Base-by-base conservation (phyloP, 2,329 filamentous ascomycete species). In the Pseudogymnoascus sp. region DNA sequence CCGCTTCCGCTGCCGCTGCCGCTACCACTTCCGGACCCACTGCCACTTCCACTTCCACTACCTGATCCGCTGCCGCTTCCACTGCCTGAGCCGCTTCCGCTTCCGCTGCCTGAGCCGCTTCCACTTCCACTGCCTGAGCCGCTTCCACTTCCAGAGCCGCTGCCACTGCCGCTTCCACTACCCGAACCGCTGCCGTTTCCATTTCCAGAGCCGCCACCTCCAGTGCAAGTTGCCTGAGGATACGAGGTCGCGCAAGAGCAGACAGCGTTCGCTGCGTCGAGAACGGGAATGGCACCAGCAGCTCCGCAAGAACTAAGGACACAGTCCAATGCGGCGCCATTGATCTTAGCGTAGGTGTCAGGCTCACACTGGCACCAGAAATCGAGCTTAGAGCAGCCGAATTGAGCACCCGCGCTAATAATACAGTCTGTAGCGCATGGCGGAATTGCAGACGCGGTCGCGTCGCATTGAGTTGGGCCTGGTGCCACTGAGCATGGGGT, bases 181-280 rank as follows among this genome's bases (percentile, higher is more conserved):
- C 21, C 42, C 6, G 21, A 25, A 8, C 44, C 14, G 7, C 16
- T 21, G 5, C 36, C 36, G 14, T 6, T 38, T 42, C 40, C 40
- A 42, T 7, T 12, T 23, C 40, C 40, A 6, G 40, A 44, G 16
- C 11, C 42, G 6, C 18, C 18, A 25, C 42, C 21, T 25, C 42
- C 50, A 14, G 50, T 56, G 50, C 50, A 56, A 34, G 50, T 56
- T 28, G 50, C 28, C 50, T 56, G 50, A 34, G 50, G 50, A 56
- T 56, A 34, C n/a, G 25, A 34, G 25, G 50, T 18, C 5, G 50
- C 50, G 50, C 50, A 56, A 34, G 50, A 4, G 50, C 50, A 56
- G 10, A 56, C 50, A 18, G 50, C 50, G 28, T 34, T 56, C 18
- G 50, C 50, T n/a, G 50, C 50, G 6, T 12, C 25, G 16, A 56